Conservation (phyloP, 306 rosid species). For the Echinosophora koreensis region DNA sequence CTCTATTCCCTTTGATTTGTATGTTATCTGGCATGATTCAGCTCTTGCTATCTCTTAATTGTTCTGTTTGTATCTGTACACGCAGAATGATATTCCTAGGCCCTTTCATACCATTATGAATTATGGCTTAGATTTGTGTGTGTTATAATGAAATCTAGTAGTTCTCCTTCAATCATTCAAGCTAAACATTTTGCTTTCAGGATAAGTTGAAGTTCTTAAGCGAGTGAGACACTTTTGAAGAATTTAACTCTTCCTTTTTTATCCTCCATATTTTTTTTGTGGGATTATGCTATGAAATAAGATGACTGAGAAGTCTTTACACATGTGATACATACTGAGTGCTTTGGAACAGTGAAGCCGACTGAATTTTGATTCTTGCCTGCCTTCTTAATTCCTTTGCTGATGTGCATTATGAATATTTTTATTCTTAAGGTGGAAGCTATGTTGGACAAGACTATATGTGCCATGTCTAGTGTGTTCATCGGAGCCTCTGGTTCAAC, state of each 20-base stretch:
- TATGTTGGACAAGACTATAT: conserved; percentile 87
- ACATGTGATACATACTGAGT: conserved; percentile 16
- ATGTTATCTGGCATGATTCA: conserved; percentile 13
- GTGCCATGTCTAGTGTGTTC: conserved; percentile 81
- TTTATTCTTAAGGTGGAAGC: conserved; percentile 75
- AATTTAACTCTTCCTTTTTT: not conserved
- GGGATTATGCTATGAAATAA: not conserved
- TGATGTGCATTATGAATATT: conserved; percentile 19
- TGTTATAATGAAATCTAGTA: conserved; percentile 1
- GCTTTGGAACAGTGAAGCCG: conserved; percentile 12
- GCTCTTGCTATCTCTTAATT: conserved; percentile 25
- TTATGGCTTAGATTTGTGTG: not conserved
- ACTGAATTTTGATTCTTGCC: not conserved
- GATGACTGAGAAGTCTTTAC: conserved; percentile 5
- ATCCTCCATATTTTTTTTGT: not conserved
- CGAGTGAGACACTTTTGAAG: not conserved
- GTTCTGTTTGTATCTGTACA: not conserved
- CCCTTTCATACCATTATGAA: conserved; percentile 9
- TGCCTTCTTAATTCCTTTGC: conserved; percentile 13
- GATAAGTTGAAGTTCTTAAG: conserved; percentile 8
- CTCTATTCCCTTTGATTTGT: not conserved
- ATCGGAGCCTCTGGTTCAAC: conserved; percentile 90
- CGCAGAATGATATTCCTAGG: conserved; percentile 6
- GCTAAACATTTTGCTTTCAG: conserved; percentile 12
- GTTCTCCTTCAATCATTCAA: conserved; percentile 18